Evolutionary conservation across 148 eudicot genomes (phyloP).

Genomic region (Oxyria digyna): DNA sequence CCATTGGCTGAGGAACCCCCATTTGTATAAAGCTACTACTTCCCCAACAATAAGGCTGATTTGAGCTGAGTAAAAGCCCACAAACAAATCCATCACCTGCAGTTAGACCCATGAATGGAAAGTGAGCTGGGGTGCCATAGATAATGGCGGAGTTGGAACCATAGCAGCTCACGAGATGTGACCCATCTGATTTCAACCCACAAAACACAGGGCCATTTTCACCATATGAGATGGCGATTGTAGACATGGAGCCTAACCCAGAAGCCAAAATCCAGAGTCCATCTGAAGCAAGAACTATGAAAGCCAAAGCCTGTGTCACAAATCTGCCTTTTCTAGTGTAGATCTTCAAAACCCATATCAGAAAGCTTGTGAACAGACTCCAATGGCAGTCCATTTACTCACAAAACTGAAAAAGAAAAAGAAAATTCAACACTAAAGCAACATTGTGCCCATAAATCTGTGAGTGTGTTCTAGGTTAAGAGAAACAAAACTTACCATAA

Average conservation of each 20-base stretch:
- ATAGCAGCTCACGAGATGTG: conserved; percentile 61
- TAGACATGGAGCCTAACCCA: conserved; percentile 75
- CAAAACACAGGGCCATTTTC: conserved; percentile 75
- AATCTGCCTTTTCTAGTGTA: conserved; percentile 18
- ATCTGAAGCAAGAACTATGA: conserved; percentile 24
- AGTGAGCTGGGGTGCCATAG: conserved; percentile 40
- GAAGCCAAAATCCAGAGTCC: conserved; percentile 21
- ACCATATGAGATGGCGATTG: conserved; percentile 82
- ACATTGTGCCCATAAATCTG: not conserved
- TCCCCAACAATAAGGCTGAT: conserved; percentile 93
- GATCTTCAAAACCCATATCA: conserved; percentile 18
- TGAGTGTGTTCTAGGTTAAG: not conserved
- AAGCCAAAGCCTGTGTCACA: conserved; percentile 19
- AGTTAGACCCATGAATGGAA: conserved; percentile 45
- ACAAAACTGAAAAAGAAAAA: not conserved
- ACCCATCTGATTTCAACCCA: conserved; percentile 80
- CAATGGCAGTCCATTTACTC: conserved; percentile 24
- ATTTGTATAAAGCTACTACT: conserved; percentile 42
- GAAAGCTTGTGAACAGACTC: conserved; percentile 21
- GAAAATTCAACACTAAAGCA: not conserved
- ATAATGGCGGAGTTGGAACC: conserved; percentile 60
- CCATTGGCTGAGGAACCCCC: conserved; percentile 65
- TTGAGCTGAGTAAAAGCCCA: conserved; percentile 46
- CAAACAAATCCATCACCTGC: conserved; percentile 90
- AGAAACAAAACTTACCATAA: not conserved